Base-by-base conservation (phyloP, 345 rosid genomes). In the Brassica cretica region DNA sequence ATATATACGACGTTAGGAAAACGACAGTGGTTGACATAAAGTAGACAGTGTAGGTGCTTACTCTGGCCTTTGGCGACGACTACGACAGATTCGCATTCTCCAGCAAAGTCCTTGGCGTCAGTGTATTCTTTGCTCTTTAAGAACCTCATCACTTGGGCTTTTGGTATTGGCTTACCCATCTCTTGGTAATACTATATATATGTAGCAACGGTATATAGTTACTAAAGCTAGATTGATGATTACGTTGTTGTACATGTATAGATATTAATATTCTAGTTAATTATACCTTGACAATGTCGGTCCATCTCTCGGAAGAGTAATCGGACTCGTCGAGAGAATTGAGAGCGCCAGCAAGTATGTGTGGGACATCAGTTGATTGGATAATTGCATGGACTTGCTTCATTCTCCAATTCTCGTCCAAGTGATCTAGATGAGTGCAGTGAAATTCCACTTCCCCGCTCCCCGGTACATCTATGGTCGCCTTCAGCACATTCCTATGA, bases 11-110 rank as follows among this genome's bases (percentile, higher is more conserved):
- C 41, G 46, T 64, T 46, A 29, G 66, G 39, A 62, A 14, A 14
- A 29, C 41, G 18, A 63, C 6, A 30, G 66, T 35, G 76, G 46
- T 15, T 51, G 73, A 69, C 44, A 58, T 62, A 59, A 41, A n/a
- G 56, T 51, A 51, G 56, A 51, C 56, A 51, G 61, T 41, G 51
- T 63, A 15, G 0, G 21, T 32, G 53, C 64, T 79, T 86, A 92
- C 98, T 91, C 80, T 94, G 98, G 85, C 98, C 98, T 84, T 92
- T 94, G 74, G 97, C 98, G 8, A 92, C 89, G 82, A 94, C 83
- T 39, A 91, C 97, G 0, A 92, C 95, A 2, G 98, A 84, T 73
- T 94, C 98, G 53, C 90, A 94, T 78, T 94, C 97, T 33, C 98
- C 98, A 1, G 98, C 91, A 46, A 84, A 92, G 73, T 91, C 95